phyloP scores from a whole-genome alignment of 352 stramenopile species.

The Phytophthora chlamydospora region DNA sequence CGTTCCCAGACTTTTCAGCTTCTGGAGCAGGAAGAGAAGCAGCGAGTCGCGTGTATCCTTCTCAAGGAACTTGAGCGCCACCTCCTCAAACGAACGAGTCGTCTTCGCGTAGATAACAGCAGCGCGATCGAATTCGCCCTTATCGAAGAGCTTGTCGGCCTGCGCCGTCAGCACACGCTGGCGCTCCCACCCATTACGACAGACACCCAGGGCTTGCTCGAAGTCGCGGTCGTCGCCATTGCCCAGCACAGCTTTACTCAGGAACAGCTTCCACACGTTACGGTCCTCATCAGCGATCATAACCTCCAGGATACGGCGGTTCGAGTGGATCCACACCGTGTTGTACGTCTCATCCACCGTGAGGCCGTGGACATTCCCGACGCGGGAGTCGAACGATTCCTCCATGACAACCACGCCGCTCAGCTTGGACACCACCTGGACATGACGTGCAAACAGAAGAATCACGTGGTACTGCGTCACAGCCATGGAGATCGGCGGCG shows the following conservation, averaged over 20 bases:
- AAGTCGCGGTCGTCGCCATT: slow-evolving; percentile 85
- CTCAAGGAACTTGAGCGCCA: slow-evolving; percentile 92
- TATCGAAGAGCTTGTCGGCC: slow-evolving; percentile 91
- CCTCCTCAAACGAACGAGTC: slow-evolving; percentile 90
- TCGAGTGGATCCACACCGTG: slow-evolving; percentile 85
- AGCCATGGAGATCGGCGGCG: slow-evolving; percentile 80
- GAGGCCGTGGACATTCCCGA: slow-evolving; percentile 73
- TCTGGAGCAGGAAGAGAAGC: slow-evolving; percentile 89
- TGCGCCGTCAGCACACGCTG: slow-evolving; percentile 89
- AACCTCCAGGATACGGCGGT: slow-evolving; percentile 80
- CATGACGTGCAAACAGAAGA: slow-evolving; percentile 78
- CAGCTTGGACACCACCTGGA: slow-evolving; percentile 90
- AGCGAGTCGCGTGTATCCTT: slow-evolving; percentile 83
- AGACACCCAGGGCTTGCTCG: slow-evolving; percentile 87
- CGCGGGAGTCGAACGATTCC: slow-evolving; percentile 77
- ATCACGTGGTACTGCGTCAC: slow-evolving; percentile 94
- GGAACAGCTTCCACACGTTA: slow-evolving; percentile 92
- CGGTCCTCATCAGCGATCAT: slow-evolving; percentile 89
- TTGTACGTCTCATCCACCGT: slow-evolving; percentile 80
- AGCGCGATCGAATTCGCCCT: slow-evolving; percentile 83
- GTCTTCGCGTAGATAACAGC: slow-evolving; percentile 92
- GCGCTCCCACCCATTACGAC: slow-evolving; percentile 78
- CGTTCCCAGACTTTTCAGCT: slow-evolving; percentile 78
- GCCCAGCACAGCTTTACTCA: slow-evolving; percentile 86
- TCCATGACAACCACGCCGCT: slow-evolving; percentile 89